Evolutionary conservation across 2,329 filamentous ascomycete species (phyloP), one percentile per base, ranked within the genome.

Genomic region (Pseudopithomyces chartarum): DNA sequence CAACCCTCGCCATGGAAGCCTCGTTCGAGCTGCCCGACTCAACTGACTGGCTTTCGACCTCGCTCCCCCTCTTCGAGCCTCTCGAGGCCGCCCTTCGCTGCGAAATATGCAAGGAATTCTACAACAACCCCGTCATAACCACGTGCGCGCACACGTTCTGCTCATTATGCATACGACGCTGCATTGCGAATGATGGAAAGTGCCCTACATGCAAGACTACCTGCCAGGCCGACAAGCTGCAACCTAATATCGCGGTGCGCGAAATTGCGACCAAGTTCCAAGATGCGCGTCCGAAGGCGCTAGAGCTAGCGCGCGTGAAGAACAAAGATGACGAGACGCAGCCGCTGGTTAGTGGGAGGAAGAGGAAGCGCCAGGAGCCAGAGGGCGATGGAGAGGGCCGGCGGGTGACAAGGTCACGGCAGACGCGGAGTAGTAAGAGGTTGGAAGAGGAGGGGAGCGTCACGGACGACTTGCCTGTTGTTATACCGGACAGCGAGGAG

Each of bases 41-140:
- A n/a, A 93, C 91, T 52, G 91, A 96, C 79, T 96, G 91, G 91
- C 81, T 92, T 6, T 69, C 80, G 11, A 96, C 91, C 12, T 84
- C 87, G 1, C 80, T 96, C 1, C 78, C 85, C 15, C 80, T 80
- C 13, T 84, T 96, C 53, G 82, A 87, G 46, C 80, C 85, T 13
- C 85, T 99, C 60, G 95, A 99, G 70, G 87, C 90, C 58, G 87
- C 92, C 2, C 82, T 99, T 19, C 91, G 95, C 66, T 99, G 95
- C 78, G 91, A 98, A 76, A 90, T 99, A 58, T 99, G 95, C 85
- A 98, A 98, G 74, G 96, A 99, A 76, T 96, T 98, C 78, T 98
- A 91, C 80, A 87, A 87, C 59, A 96, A 92, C 49, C 95, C 95
- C 0, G 95, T 99, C 85, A 89, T 97, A 60, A 99, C 95, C 0